Evolutionary conservation across 2,329 filamentous ascomycete genomes (phyloP), one percentile per base, ranked within the genome.

Genomic region (Falciphora oryzae): DNA sequence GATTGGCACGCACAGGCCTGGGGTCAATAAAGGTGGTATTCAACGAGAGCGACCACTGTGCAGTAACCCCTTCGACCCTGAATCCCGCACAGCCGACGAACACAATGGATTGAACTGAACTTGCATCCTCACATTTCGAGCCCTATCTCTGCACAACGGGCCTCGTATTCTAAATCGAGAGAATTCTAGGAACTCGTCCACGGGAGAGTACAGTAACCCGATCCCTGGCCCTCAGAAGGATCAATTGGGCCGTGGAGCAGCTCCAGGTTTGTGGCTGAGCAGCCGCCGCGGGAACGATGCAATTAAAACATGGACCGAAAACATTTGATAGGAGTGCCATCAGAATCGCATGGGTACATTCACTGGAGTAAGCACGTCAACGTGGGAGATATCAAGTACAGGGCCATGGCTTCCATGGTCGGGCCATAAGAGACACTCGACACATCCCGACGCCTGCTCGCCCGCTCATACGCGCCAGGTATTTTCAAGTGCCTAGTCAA

Each of bases 221-320:
- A 53, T 50, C 22, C 18, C 14, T 53, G 44, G 16, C n/a, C 18
- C 44, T 53, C 22, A 50, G 22, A 50, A 25, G 18, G 44, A 53
- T 53, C 44, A 53, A 53, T 22, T 53, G 22, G 44, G n/a, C n/a
- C 67, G 67, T 68, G 31, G 1, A 38, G 22, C 44, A 50, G n/a
- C 27, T 27, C 14, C 50, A 25, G 25, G 14, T 57, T 50, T 16
- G 58, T 35, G 13, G 63, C 44, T 64, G 59, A 16, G 60, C 14
- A 57, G 7, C 13, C 27, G 50, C 25, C 16, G 18, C 18, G 6
- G 29, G 27, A 31, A 28, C 3, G 44, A n/a, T 25, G 6, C 44
- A 53, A n/a, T 11, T 25, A n/a, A 14, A 25, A n/a, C 3, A 53
- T 22, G 16, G 38, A n/a, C 38, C 16, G 18, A 22, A 3, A 2